phyloP scores from a whole-genome alignment of 2,329 filamentous ascomycete genomes.

The Stagonosporopsis chrysanthemi region DNA sequence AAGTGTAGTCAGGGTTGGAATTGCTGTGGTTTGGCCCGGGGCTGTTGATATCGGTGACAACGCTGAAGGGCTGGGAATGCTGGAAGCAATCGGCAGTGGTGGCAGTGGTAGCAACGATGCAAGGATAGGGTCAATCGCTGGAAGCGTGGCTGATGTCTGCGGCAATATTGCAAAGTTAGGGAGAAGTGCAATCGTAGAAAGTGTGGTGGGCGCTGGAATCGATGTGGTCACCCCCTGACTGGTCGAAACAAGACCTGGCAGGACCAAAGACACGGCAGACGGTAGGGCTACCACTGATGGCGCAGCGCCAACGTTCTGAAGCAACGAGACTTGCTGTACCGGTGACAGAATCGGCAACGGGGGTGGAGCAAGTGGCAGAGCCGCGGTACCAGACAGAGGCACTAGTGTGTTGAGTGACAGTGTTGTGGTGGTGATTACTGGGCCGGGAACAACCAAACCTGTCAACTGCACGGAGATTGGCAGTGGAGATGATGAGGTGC shows the following conservation, averaged over 20 bases:
- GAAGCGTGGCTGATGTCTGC: too few relatives aligned
- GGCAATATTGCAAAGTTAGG: too few relatives aligned
- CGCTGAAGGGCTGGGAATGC: too few relatives aligned
- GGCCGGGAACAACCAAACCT: too few relatives aligned
- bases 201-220: background rate
- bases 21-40: too few relatives aligned
- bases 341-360: background rate
- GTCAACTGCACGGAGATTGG: too few relatives aligned
- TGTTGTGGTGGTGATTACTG: background rate
- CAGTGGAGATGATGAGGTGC: background rate
- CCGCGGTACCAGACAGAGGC: background rate
- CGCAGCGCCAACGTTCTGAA: background rate
- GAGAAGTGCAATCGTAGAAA: background rate
- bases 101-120: too few relatives aligned
- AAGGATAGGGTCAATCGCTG: too few relatives aligned
- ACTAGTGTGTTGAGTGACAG: background rate
- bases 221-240: background rate
- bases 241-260: background rate
- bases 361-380: background rate
- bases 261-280: background rate
- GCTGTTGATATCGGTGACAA: too few relatives aligned
- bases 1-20: background rate
- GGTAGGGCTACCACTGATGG: background rate
- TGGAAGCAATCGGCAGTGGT: too few relatives aligned
- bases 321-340: background rate